Conservation (phyloP, 2,329 filamentous ascomycete species). For the Ascochyta viciae-villosae region DNA sequence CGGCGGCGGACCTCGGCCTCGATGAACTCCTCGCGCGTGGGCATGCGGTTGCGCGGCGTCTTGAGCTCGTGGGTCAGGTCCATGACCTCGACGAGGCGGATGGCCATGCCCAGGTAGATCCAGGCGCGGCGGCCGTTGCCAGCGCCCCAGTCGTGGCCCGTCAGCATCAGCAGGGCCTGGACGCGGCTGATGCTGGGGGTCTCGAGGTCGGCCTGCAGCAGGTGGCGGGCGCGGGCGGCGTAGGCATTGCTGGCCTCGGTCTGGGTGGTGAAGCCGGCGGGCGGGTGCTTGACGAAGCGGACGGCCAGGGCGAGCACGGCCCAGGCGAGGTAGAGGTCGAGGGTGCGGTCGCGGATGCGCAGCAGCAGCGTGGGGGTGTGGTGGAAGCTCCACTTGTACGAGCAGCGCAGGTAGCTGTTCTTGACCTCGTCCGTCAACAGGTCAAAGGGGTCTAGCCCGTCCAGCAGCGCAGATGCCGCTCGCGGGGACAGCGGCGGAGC, state of each 20-base stretch:
- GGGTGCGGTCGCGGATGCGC: conserved; percentile 47
- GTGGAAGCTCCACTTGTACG: conserved; percentile 54
- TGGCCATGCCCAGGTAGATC: conserved; percentile 53
- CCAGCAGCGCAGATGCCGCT: conserved; percentile 38
- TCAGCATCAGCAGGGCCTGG: conserved; percentile 52
- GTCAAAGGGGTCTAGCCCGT: conserved; percentile 47
- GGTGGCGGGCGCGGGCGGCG: conserved; percentile 50
- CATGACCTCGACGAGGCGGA: conserved; percentile 51
- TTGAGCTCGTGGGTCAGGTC: conserved; percentile 48
- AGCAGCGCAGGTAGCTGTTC: conserved; percentile 50
- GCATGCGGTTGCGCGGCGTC: conserved; percentile 38
- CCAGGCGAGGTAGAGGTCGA: conserved; percentile 51
- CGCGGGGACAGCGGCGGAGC: conserved; percentile 30
- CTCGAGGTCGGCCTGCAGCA: conserved; percentile 51
- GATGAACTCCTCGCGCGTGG: conserved; percentile 50
- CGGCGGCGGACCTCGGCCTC: conserved; percentile 50
- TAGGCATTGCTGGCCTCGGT: conserved; percentile 52
- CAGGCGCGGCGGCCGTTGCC: conserved; percentile 52
- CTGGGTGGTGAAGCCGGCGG: conserved; percentile 45
- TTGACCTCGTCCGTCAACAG: conserved; percentile 52
- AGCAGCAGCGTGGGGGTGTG: conserved; percentile 50
- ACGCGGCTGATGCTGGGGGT: conserved; percentile 50
- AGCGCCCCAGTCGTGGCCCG: conserved; percentile 56
- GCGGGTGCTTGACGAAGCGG: conserved; percentile 48
- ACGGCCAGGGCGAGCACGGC: conserved; percentile 52